Evolutionary conservation across 2,329 filamentous ascomycete genomes (phyloP), one percentile per base, ranked within the genome.

Genomic region (Claviceps africana): DNA sequence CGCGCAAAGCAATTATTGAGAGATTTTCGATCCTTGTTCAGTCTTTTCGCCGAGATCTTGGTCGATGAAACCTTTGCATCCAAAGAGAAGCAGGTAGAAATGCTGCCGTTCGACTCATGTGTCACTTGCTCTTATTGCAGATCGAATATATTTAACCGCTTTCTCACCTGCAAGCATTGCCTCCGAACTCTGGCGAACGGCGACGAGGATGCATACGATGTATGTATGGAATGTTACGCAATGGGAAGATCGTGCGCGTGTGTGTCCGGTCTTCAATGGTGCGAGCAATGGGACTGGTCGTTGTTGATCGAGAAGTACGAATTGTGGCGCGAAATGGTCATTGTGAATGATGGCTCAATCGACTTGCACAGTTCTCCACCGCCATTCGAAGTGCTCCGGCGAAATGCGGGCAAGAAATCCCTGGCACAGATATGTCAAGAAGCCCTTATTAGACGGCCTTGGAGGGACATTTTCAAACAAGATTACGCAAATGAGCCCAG

Each of bases 221-320:
- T 98, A 22, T 98, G 93, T 63, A 90, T 98, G 86, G 93, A 98
- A 59, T 98, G 93, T 64, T 98, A 95, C 63, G 86, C 83, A n/a
- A 95, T 97, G 86, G 93, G 93, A 22, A 81, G 93, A 50, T 95
- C 90, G 46, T 98, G 93, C 64, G 81, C 79, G 3, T 98, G 93
- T 62, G 78, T 95, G 49, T 95, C 90, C 3, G 82, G 82, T 21
- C 77, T 95, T 11, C 81, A 79, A 55, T 98, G 91, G 90, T 88
- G 88, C 49, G 90, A 98, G 64, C 93, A 97, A 64, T 96, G 90
- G 77, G 72, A 79, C 13, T 97, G 90, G 90, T 76, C 81, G 43
- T 81, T 89, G 15, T 73, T 98, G 11, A 74, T 81, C 0, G 73
- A 81, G 49, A 85, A 86, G 54, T 89, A 97, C 64, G 90, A 95